A percentile compares a stretch with the other conserved stretches of the same genome.
Conservation (phyloP, 2,329 filamentous ascomycete genomes). For the Paecilomyces variotii region DNA sequence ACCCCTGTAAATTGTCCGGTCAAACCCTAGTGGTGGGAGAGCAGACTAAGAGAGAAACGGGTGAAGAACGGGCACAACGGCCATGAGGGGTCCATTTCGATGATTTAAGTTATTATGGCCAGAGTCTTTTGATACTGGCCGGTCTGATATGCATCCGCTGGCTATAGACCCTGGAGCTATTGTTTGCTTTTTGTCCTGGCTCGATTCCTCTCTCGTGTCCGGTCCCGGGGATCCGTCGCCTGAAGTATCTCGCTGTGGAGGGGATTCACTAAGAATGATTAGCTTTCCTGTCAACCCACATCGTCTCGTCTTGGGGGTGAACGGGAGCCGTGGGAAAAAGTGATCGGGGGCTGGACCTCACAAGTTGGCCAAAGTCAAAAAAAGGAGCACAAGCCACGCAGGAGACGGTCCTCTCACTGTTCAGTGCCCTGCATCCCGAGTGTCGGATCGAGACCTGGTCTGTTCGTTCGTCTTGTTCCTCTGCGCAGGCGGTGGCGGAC, state of each 20-base stretch:
- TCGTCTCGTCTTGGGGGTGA: constrained; percentile 8
- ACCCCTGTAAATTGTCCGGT: neutral
- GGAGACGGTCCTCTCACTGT: neutral
- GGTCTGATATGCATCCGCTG: neutral
- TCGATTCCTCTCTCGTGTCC: neutral
- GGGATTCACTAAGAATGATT: constrained; percentile 15
- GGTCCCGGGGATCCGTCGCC: neutral
- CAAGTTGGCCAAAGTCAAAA: neutral
- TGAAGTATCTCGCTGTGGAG: neutral
- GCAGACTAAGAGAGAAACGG: neutral
- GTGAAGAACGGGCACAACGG: neutral
- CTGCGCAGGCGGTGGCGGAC: neutral
- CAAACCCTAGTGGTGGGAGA: neutral
- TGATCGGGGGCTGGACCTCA: neutral
- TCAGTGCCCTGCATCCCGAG: neutral
- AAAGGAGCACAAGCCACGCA: neutral
- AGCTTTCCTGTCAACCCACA: constrained; percentile 8
- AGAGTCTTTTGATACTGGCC: neutral
- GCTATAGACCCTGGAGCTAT: neutral
- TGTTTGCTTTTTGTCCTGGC: neutral
- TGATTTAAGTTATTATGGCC: neutral
- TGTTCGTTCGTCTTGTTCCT: neutral
- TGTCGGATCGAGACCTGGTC: neutral
- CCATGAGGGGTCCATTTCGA: neutral
- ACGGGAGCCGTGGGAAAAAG: constrained; percentile 1